Conservation (phyloP, 2,329 filamentous ascomycete genomes). For the Teratosphaeria nubilosa region DNA sequence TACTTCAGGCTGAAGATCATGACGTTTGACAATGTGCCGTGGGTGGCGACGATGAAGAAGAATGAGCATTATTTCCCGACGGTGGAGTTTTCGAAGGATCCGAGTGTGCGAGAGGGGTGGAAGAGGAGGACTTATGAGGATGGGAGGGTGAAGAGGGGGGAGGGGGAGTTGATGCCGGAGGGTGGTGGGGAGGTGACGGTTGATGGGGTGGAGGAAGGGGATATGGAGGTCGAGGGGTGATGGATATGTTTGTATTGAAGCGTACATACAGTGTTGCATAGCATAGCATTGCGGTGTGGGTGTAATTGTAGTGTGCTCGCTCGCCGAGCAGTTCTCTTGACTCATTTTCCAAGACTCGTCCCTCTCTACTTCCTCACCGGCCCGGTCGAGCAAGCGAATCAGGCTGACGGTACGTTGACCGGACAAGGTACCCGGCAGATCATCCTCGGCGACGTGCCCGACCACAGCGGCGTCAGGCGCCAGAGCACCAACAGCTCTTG, state of each 20-base stretch:
- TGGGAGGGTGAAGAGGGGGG: constrained; percentile 27
- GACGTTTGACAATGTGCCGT: constrained; percentile 95
- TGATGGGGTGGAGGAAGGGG: constrained; percentile 2
- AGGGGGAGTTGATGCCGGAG: constrained; percentile 18
- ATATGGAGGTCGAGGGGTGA: constrained; percentile 1
- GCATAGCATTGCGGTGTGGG: neutral
- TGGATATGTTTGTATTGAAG: neutral
- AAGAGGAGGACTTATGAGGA: constrained; percentile 46
- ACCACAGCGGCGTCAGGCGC: neutral
- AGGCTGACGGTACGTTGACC: neutral
- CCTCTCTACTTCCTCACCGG: neutral
- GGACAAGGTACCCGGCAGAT: neutral
- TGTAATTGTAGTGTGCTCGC: neutral
- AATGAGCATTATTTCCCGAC: constrained; percentile 88
- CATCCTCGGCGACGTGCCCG: neutral
- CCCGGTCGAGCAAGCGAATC: neutral
- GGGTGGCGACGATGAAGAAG: constrained; percentile 99
- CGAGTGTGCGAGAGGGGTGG: constrained; percentile 44
- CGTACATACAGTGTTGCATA: neutral
- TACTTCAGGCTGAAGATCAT: constrained; percentile 97
- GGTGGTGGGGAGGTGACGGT: constrained; percentile 3
- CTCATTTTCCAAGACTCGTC: neutral
- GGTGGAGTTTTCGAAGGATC: constrained; percentile 53
- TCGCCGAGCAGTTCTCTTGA: neutral
- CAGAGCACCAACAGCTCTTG: neutral